phyloP scores from a whole-genome alignment of 306 rosid species.

The Elaeagnus macrophylla region DNA sequence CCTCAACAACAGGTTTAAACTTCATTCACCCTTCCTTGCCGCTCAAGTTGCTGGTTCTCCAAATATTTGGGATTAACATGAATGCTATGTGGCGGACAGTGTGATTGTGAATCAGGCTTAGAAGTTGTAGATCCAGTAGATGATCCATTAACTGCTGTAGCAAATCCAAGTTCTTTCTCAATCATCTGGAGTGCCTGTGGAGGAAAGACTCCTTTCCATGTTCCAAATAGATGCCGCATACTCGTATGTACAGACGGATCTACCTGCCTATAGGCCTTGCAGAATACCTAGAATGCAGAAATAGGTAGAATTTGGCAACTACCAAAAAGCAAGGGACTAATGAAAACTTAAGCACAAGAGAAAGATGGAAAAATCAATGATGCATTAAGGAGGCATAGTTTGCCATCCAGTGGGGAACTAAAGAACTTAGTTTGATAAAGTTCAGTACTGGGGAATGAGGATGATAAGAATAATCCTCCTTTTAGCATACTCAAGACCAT shows the following conservation, averaged over 20 bases:
- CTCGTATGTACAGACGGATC: slow-evolving; percentile 60
- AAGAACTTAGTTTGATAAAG: background rate
- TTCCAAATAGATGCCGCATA: slow-evolving; percentile 93
- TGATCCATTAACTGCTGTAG: slow-evolving; percentile 43
- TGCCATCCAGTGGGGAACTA: slow-evolving; percentile 9
- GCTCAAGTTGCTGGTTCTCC: slow-evolving; percentile 86
- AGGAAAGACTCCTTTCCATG: slow-evolving; percentile 93
- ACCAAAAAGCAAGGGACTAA: slow-evolving; percentile 7
- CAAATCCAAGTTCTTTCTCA: slow-evolving; percentile 75
- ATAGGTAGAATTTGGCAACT: slow-evolving; percentile 12
- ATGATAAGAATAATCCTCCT: background rate
- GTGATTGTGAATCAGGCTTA: slow-evolving; percentile 67
- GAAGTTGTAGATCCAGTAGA: slow-evolving; percentile 39
- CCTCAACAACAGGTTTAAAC: slow-evolving; percentile 6
- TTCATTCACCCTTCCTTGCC: slow-evolving; percentile 58
- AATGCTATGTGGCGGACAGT: slow-evolving; percentile 67
- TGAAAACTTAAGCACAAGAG: background rate
- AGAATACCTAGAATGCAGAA: slow-evolving; percentile 59
- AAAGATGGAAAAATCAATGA: slow-evolving; percentile 4
- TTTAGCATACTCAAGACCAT: no score
- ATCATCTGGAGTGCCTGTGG: slow-evolving; percentile 63
- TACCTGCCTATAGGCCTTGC: slow-evolving; percentile 81
- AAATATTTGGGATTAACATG: slow-evolving; percentile 92
- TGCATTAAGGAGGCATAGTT: slow-evolving; percentile 9
- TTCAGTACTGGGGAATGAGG: background rate